phyloP scores from a whole-genome alignment of 192 early-diverging fungal genomes.

The Linnemannia exigua region DNA sequence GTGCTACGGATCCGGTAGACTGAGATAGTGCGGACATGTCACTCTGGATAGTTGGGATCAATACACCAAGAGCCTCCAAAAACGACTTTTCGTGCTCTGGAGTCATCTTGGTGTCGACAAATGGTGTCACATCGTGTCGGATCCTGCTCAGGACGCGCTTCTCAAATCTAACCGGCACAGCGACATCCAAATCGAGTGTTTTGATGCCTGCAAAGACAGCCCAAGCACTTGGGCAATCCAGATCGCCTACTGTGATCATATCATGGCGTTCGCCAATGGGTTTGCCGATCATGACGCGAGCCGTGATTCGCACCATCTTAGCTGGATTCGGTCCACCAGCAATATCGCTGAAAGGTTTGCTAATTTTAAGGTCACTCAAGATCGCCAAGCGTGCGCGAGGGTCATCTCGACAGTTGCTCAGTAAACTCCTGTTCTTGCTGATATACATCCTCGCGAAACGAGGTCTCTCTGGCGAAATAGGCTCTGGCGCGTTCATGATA shows the following conservation, averaged over 20 bases:
- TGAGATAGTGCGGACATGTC: background rate
- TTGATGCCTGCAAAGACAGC: constrained; percentile 35
- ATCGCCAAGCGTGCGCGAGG: constrained; percentile 23
- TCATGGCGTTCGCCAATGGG: constrained; percentile 56
- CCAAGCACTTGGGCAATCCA: constrained; percentile 56
- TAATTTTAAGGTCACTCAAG: constrained; percentile 15
- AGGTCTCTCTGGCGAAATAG: constrained; percentile 16
- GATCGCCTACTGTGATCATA: constrained; percentile 52
- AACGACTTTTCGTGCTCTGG: constrained; percentile 23
- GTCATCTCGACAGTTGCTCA: constrained; percentile 29
- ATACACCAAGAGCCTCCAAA: constrained; percentile 19
- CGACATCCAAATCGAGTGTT: constrained; percentile 5
- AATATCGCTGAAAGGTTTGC: constrained; percentile 2
- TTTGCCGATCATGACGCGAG: constrained; percentile 44
- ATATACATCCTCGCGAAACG: constrained; percentile 37
- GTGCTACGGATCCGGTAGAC: background rate
- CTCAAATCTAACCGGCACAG: constrained; percentile 36
- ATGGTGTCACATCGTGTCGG: constrained; percentile 27
- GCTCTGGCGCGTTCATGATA: background rate
- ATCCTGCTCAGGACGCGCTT: constrained; percentile 35
- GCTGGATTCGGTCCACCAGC: background rate
- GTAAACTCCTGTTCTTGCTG: constrained; percentile 35
- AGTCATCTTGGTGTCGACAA: constrained; percentile 14
- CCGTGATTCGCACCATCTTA: constrained; percentile 22
- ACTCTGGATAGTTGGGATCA: too few relatives aligned